phyloP scores from a whole-genome alignment of 805 yeast species.

The Starmera dryadoides region DNA sequence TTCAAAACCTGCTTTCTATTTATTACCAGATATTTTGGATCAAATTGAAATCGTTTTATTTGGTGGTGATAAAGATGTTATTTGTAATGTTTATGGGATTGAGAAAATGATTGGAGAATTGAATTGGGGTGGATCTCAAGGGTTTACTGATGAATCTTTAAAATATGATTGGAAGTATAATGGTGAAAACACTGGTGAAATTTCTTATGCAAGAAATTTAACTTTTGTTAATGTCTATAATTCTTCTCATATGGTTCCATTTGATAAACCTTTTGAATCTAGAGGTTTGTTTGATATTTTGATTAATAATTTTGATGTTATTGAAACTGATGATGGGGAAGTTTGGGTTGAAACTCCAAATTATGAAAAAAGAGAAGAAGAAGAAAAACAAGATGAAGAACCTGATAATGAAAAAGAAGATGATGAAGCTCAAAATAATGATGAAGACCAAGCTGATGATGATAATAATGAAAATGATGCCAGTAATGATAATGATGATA shows the following conservation, averaged over 20 bases:
- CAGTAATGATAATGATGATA: neutral
- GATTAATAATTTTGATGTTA: slow-evolving; percentile 15
- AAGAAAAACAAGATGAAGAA: slow-evolving; percentile 4
- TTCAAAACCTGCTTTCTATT: slow-evolving; percentile 52
- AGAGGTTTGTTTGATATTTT: slow-evolving; percentile 61
- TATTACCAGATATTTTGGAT: slow-evolving; percentile 60
- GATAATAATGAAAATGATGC: no score
- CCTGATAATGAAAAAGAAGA: no score
- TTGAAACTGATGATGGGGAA: slow-evolving; percentile 9
- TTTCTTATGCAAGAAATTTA: slow-evolving; percentile 58
- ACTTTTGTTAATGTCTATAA: slow-evolving; percentile 68
- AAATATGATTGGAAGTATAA: slow-evolving; percentile 40
- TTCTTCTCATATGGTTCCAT: slow-evolving; percentile 93
- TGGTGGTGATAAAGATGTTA: slow-evolving; percentile 83
- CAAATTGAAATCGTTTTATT: slow-evolving; percentile 60
- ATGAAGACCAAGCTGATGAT: neutral
- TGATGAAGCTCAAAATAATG: neutral
- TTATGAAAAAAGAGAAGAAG: slow-evolving; percentile 4
- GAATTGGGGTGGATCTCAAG: slow-evolving; percentile 52
- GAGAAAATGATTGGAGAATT: slow-evolving; percentile 56
- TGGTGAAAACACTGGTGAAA: slow-evolving; percentile 33
- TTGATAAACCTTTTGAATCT: slow-evolving; percentile 63
- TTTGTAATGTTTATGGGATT: slow-evolving; percentile 79
- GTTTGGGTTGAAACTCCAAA: slow-evolving; percentile 18
- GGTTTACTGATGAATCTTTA: slow-evolving; percentile 21